Evolutionary conservation across 2,329 filamentous ascomycete genomes (phyloP), one percentile per base, ranked within the genome.

Genomic region (Chrysosphaeria jannelii): DNA sequence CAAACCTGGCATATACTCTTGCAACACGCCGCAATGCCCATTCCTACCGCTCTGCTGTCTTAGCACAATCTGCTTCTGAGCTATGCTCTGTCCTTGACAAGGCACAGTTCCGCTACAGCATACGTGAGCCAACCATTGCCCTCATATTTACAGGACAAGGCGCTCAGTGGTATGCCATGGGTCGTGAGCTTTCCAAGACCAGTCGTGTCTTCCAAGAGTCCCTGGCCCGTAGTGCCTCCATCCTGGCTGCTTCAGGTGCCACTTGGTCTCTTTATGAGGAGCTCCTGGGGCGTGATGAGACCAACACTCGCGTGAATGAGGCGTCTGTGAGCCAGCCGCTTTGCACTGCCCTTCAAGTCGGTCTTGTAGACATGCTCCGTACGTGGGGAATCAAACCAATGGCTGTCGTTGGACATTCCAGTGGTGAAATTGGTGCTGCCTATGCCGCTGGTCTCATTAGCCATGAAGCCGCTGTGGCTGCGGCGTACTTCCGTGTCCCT

Each of bases 321-420:
- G 43, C 50, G 1, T 39, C 43, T 4, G 30, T 56, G 12, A 45
- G 49, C 0, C 56, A 61, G 29, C 50, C 57, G 1, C 33, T 57
- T 1, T 58, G 49, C 24, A 59, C 55, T 0, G 53, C 55, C 0
- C 20, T 63, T 1, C 57, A 62, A 30, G 40, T 62, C 3, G 53
- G 39, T 1, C 31, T 42, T 1, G 32, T 41, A 0, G 34, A 42
- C 15, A 28, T 42, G 5, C 30, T 43, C 3, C 23, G 23, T 8
- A 30, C 30, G 10, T 23, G 41, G 6, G 37, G 35, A 1, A 26
- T 43, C 4, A 20, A 13, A 3, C 40, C 42, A 19, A 25, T 31
- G 22, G 35, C 36, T 4, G 41, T 45, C 3, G 38, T 48, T 8
- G 45, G 45, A 10, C 45, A 48, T 30, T 46, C 43, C 1, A 47